phyloP scores from a whole-genome alignment of 306 rosid genomes.

The apple (Malus domestica) region DNA sequence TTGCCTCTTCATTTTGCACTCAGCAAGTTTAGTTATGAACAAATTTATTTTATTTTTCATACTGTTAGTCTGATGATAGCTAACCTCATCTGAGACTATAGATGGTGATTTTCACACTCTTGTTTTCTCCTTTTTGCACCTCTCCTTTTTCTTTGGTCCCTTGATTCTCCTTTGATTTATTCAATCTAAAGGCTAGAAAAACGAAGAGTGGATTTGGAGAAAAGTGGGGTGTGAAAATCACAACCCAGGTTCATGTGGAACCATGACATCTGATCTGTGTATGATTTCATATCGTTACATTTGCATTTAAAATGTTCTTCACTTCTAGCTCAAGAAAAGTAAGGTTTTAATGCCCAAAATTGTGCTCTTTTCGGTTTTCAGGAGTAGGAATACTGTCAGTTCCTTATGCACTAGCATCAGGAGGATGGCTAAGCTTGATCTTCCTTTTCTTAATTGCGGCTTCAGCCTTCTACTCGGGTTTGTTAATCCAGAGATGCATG shows the following conservation, averaged over 20 bases:
- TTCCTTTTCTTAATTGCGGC: conserved; percentile 44
- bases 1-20: not conserved
- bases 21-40: not conserved
- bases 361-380: conserved; percentile 12
- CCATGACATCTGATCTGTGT: not conserved
- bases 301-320: not conserved
- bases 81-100: not conserved
- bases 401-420: conserved; percentile 77
- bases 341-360: not conserved
- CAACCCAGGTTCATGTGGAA: not conserved
- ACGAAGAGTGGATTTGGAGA: too few relatives aligned
- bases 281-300: not conserved
- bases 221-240: too few relatives aligned
- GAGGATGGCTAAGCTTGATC: conserved; percentile 73
- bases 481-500: conserved; percentile 71
- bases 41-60: not conserved
- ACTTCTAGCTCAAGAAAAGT: not conserved
- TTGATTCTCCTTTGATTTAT: too few relatives aligned
- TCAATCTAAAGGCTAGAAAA: too few relatives aligned
- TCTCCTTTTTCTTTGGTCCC: too few relatives aligned
- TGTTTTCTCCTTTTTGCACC: too few relatives aligned
- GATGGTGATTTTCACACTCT: not conserved
- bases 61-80: not conserved
- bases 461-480: conserved; percentile 49
- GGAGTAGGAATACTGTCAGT: conserved; percentile 79